Conservation (phyloP, 2,329 filamentous ascomycete genomes). For the Talaromyces sp. region DNA sequence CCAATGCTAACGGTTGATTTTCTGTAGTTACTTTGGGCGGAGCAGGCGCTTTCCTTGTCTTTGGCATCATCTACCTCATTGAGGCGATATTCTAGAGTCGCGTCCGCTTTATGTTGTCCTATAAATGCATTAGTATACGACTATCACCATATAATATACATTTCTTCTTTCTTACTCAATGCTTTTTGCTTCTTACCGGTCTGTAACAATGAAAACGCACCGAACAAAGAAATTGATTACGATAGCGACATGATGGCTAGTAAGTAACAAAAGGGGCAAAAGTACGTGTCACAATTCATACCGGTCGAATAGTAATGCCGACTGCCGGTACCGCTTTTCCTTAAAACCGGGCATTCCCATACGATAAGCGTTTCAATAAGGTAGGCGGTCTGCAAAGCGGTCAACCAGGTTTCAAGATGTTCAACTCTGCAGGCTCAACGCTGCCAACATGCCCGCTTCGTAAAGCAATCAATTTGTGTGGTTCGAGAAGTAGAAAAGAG, state of each 20-base stretch:
- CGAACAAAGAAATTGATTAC: not conserved
- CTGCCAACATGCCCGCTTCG: too few species aligned
- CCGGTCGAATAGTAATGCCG: not conserved
- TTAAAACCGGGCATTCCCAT: too few species aligned
- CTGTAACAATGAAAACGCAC: not conserved
- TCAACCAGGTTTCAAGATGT: too few species aligned
- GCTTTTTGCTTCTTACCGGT: not conserved
- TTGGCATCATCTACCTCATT: conserved; percentile 85
- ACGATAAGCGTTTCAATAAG: too few species aligned
- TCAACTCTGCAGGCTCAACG: too few species aligned
- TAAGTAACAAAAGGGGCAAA: not conserved
- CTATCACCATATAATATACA: not conserved
- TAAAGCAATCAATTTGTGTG: too few species aligned
- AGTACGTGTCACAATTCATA: not conserved
- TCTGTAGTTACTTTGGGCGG: conserved; percentile 84
- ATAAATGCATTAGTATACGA: conserved; percentile 1
- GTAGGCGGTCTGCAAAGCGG: too few species aligned
- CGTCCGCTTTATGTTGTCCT: not conserved
- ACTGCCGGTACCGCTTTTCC: not conserved
- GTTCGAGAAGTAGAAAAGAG: too few species aligned
- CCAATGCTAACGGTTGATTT: not conserved
- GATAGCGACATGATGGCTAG: not conserved
- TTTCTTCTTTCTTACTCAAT: not conserved
- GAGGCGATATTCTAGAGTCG: conserved; percentile 14
- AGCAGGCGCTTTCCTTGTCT: conserved; percentile 82